These are phyloP conservation scores for Irpex sp. DNA, from an alignment of 1,284 basidiomycete species.

Conservation along the genomic window DNA sequence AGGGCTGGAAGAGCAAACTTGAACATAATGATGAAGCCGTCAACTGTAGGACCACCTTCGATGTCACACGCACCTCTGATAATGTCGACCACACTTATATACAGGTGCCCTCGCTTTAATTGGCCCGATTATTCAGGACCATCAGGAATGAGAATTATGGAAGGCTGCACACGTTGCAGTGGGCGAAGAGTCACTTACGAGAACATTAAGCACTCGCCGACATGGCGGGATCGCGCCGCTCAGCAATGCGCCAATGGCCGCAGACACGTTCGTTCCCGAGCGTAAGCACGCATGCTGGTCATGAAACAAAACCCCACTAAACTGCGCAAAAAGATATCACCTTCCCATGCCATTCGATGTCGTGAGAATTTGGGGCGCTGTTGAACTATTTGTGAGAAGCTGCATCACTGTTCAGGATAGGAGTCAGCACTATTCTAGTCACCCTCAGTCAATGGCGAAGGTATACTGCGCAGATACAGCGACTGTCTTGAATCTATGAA, in stretches of 20 bases:
- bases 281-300: not conserved
- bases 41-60: not conserved
- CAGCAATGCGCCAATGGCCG: not conserved
- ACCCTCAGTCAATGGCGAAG: too few species aligned
- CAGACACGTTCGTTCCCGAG: not conserved
- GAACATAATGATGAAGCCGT: not conserved
- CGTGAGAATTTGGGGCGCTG: conserved; percentile 1
- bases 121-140: not conserved
- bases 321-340: not conserved
- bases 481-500: not conserved
- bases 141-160: not conserved
- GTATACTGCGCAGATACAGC: not conserved
- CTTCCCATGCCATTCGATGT: conserved; percentile 5
- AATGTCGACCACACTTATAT: not conserved
- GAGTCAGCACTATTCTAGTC: not conserved
- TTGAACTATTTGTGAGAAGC: not conserved
- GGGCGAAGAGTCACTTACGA: not conserved
- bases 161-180: not conserved
- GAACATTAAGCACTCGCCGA: not conserved
- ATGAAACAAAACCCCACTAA: not conserved
- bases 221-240: not conserved
- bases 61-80: not conserved
- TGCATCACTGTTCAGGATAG: not conserved
- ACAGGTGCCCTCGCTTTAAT: not conserved
- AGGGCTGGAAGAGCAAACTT: conserved; percentile 2